Base-by-base conservation (phyloP, 2,329 filamentous ascomycete species). In the Colletotrichum tropicale region DNA sequence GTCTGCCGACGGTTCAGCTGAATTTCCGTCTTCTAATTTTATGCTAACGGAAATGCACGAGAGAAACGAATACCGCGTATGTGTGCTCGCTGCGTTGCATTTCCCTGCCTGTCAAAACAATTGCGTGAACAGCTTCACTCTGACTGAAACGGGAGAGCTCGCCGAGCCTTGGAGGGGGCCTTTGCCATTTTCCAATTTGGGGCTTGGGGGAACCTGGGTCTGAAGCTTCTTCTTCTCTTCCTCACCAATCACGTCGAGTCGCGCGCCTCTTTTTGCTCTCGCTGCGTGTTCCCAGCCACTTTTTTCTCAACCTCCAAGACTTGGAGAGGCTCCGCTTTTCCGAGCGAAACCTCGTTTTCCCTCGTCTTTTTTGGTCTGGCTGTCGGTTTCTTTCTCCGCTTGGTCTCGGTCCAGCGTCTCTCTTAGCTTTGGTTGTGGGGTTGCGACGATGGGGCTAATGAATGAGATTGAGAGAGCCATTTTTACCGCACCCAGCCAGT, bases 81-180 rank as follows among this genome's bases (percentile, higher is more conserved):
- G n/a, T 52, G 36, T 48, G 26, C 55, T n/a, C 38, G 36, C 28
- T 21, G 55, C 38, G 62, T 75, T 56, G 62, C 72, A 75, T 66
- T 52, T 26, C 48, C 52, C 38, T 65, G 16, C 15, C 52, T 30
- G 21, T 71, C 55, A 66, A 43, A 36, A 72, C 36, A 26, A 71
- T 62, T 38, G 18, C 18, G 30, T 21, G 48, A 72, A 32, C 55
- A 32, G 52, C 52, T 61, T 75, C 72, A 66, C 68, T 71, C 55
- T 67, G 68, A 61, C 72, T 71, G 72, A 75, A 75, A 71, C 66
- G 55, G 66, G 55, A 60, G 66, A 60, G 55, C 52, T 61, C 52
- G 48, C 66, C 66, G 66, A 69, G 66, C 36, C 36, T 43, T 28
- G 43, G 15, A 36, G 43, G 55, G 38, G 65, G 65, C 38, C 38